Base-by-base conservation (phyloP, 169 alveolate genomes). In the Cryptosporidium andersoni region DNA sequence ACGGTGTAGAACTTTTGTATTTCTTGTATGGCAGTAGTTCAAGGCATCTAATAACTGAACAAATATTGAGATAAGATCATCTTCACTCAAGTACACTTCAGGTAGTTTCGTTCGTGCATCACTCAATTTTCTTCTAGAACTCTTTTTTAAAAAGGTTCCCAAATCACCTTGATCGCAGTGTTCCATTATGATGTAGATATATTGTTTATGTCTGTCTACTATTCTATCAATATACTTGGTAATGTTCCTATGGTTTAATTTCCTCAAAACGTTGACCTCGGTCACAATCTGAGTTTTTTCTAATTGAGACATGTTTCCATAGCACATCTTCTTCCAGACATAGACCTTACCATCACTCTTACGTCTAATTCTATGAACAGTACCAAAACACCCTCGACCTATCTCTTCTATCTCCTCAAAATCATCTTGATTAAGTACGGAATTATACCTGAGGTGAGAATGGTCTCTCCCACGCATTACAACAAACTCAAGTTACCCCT, bases 131-230 rank as follows among this genome's bases (percentile, higher is more conserved):
- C 94, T 94, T 74, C 91, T 92, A 81, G 92, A 93, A 64, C 94
- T 94, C 82, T 93, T 96, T 68, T 94, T 95, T 80, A 97, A 94
- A 34, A 96, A 81, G 60, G 95, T 88, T 7, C 97, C 97, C 64
- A 97, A 91, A 80, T 97, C 99, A 25, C 99, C 99, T 47, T 96
- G 96, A 80, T 95, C 99, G 80, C 99, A 96, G 90, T 92, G 97
- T 90, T 97, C 99, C 97, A 96, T 95, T 45, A 97, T 90, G 16
- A 96, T 96, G 92, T 93, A 97, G 16, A 96, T 92, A 65, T 94
- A 95, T 47, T 95, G 93, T 51, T 91, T 93, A 65, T 92, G 91
- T 67, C 96, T 96, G 90, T 97, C 98, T 39, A 97, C 91, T 53
- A 96, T 94, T 42, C 99, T 90, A 68, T 96, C 98, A 68, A 95